These are phyloP conservation scores for Glutinoglossum americanum DNA, from an alignment of 495 filamentous ascomycete species.

Conservation along the genomic window DNA sequence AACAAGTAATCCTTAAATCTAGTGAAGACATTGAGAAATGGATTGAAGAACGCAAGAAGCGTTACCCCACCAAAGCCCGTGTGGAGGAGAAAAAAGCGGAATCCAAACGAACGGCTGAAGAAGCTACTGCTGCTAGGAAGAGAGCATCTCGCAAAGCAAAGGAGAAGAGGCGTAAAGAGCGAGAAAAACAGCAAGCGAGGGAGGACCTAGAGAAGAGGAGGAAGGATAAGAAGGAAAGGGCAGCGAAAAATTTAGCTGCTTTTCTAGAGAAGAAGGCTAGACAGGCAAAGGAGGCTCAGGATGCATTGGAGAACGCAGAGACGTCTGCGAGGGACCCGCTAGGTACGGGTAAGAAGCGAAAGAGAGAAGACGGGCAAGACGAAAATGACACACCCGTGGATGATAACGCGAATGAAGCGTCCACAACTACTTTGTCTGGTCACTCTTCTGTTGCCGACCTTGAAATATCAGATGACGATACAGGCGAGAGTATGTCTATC, in stretches of 20 bases:
- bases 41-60: conserved; percentile 58
- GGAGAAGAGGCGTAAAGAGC: conserved; percentile 2
- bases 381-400: not conserved
- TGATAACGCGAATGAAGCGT: not conserved
- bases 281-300: not conserved
- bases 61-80: conserved; percentile 42
- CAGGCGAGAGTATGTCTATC: not conserved
- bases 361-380: not conserved
- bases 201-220: not conserved
- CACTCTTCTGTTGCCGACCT: not conserved
- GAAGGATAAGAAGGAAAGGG: conserved; percentile 4
- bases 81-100: conserved; percentile 3
- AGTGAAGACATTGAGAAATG: conserved; percentile 52
- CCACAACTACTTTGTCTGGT: not conserved
- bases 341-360: not conserved
- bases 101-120: conserved; percentile 3
- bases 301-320: not conserved
- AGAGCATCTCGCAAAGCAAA: conserved; percentile 1
- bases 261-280: conserved; percentile 2
- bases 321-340: not conserved
- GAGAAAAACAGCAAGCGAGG: not conserved
- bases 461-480: not conserved
- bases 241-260: not conserved
- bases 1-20: conserved; percentile 22
- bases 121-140: not conserved